A percentile compares a stretch with the other conserved stretches of the same genome.
Conservation (phyloP, 495 filamentous ascomycete species). For the Immersiella caudata region DNA sequence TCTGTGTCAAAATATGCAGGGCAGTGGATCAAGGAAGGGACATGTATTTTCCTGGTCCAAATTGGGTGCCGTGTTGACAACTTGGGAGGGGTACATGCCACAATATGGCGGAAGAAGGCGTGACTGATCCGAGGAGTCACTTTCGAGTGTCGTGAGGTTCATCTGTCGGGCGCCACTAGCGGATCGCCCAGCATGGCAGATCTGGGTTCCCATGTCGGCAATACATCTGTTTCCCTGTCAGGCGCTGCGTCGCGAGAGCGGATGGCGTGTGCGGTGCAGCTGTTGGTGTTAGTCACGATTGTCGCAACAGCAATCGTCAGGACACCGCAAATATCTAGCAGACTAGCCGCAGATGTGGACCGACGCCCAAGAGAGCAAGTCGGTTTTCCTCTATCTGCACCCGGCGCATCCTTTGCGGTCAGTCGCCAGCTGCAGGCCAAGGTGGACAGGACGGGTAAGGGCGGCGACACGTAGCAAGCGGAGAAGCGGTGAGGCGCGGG, state of each 20-base stretch:
- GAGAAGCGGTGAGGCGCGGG: conserved; percentile 9
- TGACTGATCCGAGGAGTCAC: background rate
- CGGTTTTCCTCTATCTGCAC: no score
- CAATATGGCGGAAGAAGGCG: background rate
- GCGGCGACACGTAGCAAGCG: conserved; percentile 3
- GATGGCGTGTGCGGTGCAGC: background rate
- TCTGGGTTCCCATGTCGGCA: background rate
- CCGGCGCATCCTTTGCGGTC: background rate
- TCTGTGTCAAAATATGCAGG: conserved; percentile 1
- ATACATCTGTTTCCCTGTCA: background rate
- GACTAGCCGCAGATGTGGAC: background rate
- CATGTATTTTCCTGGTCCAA: background rate
- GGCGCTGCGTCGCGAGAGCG: background rate
- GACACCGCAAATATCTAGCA: no score
- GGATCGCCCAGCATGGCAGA: background rate
- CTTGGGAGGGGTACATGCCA: background rate
- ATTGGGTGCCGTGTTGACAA: background rate
- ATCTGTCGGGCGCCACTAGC: background rate
- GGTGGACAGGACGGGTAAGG: background rate
- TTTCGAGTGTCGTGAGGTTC: background rate
- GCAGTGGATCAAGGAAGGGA: background rate
- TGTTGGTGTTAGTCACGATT: background rate
- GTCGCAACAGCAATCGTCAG: no score
- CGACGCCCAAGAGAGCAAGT: background rate
- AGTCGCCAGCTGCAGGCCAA: background rate